Percentiles rank a stretch among this genome's conserved stretches.
Conservation (phyloP, 495 filamentous ascomycete species). For the Rhypophila decipiens region DNA sequence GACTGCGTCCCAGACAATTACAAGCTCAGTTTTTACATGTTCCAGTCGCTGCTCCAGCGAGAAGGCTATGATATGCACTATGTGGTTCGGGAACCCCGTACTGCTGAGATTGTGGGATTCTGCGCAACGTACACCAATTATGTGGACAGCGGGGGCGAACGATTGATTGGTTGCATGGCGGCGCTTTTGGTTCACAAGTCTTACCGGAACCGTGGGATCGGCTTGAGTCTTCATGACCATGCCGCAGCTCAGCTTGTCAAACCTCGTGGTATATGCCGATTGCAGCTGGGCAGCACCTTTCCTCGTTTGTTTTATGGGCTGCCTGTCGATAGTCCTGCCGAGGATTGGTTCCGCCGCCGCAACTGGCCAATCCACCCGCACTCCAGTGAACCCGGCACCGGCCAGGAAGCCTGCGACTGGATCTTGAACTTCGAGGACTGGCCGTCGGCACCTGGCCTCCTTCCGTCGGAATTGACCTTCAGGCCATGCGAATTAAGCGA, state of each 20-base stretch:
- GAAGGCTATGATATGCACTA: slow-evolving; percentile 59
- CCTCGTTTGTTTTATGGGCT: slow-evolving; percentile 55
- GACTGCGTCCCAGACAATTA: slow-evolving; percentile 41
- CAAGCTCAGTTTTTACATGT: slow-evolving; percentile 33
- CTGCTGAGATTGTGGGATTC: slow-evolving; percentile 47
- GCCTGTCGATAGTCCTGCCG: slow-evolving; percentile 36
- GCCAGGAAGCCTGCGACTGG: slow-evolving; percentile 50
- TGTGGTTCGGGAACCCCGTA: slow-evolving; percentile 49
- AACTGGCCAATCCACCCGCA: slow-evolving; percentile 49
- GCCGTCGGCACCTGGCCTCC: slow-evolving; percentile 27
- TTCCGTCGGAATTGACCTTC: slow-evolving; percentile 35
- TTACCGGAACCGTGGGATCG: slow-evolving; percentile 49
- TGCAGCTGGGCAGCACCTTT: slow-evolving; percentile 57
- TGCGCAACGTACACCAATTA: slow-evolving; percentile 56
- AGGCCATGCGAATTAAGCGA: slow-evolving; percentile 44
- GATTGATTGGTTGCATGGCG: slow-evolving; percentile 53
- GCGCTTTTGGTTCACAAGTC: slow-evolving; percentile 50
- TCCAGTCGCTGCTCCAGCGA: slow-evolving; percentile 49
- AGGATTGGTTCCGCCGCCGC: slow-evolving; percentile 53
- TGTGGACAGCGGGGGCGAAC: slow-evolving; percentile 43
- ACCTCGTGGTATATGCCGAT: slow-evolving; percentile 45
- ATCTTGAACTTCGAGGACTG: slow-evolving; percentile 49
- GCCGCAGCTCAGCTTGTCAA: slow-evolving; percentile 46
- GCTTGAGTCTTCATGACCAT: slow-evolving; percentile 50
- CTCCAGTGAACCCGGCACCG: slow-evolving; percentile 27